Conservation (phyloP, 106 monocot species). For the Apostasia ramifera region DNA sequence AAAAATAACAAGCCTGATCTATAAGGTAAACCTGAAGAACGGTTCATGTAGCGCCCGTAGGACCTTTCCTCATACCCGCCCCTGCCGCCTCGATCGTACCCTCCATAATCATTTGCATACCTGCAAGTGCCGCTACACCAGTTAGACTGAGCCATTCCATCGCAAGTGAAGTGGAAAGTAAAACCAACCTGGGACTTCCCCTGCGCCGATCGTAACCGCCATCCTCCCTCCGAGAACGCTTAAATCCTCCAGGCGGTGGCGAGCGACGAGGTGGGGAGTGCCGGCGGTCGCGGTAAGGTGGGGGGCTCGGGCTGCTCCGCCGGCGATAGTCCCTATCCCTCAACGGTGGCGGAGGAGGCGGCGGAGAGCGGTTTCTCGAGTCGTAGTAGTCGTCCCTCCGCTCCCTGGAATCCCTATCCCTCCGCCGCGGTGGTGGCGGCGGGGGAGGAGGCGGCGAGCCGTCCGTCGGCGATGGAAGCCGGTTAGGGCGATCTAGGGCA, state of each 20-base stretch:
- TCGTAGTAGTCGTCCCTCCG: constrained; percentile 40
- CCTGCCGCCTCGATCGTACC: constrained; percentile 35
- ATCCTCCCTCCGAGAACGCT: constrained; percentile 81
- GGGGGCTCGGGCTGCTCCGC: constrained; percentile 74
- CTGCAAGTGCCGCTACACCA: constrained; percentile 10
- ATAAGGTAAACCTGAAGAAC: constrained; percentile 22
- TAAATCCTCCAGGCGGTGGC: constrained; percentile 51
- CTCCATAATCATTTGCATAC: constrained; percentile 41
- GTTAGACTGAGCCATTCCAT: neutral
- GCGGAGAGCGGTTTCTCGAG: constrained; percentile 25
- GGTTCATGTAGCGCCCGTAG: constrained; percentile 29
- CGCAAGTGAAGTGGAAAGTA: neutral
- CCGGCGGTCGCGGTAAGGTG: constrained; percentile 56
- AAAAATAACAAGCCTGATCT: neutral
- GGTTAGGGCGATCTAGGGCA: constrained; percentile 25
- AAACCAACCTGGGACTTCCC: constrained; percentile 43
- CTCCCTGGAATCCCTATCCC: constrained; percentile 43
- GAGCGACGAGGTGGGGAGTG: constrained; percentile 55
- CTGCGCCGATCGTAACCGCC: constrained; percentile 63
- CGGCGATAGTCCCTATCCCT: constrained; percentile 54
- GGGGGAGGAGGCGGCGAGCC: constrained; percentile 46
- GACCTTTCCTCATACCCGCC: constrained; percentile 26
- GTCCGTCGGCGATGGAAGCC: constrained; percentile 13
- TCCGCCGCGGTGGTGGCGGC: constrained; percentile 24
- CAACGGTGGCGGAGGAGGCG: constrained; percentile 21